Evolutionary conservation across 257 asterid species (phyloP), one percentile per base, ranked within the genome.

Genomic region (Penstemon barbatus): DNA sequence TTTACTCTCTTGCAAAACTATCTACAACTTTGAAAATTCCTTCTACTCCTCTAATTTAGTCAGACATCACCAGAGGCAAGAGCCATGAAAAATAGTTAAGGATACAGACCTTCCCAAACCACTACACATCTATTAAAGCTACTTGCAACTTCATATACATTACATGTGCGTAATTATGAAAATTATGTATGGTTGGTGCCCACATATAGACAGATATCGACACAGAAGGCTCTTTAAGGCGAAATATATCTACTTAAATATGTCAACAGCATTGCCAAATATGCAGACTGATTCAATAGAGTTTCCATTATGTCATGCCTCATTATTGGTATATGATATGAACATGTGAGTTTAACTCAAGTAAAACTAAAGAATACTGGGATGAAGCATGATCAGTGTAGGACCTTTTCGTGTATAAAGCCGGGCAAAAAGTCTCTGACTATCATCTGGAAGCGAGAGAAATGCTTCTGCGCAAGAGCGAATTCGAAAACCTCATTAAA

Each of bases 401-500:
- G 49, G 57, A 93, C 99, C 99, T 90, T 93, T 93, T 76, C 96
- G 90, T 51, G 86, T 82, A 74, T 87, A 90, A 62, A 93, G 87
- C 55, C 96, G 89, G 65, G 90, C 84, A 77, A 90, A 88, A 46
- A 93, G 95, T 77, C 84, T 90, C 77, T 85, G 89, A 71, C 99
- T 78, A 67, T 87, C 99, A 80, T 88, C 89, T 46, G 96, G 87
- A 72, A 93, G 97, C 4, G 79, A 83, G 65, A 60, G 63, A 73
- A 88, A 87, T 65, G 84, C 66, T 74, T 84, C 97, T 93, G 96
- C 58, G 48, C 67, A 61, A 49, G 71, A 74, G 64, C 79, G 41
- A 73, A 72, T n/a, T 37, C 57, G 52, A 78, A 49, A 61, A 56
- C 67, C 52, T 75, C 58, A 71, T 19, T 63, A 67, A 10, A 46